Base-by-base conservation (phyloP, 768 basidiomycete genomes). In the Trametes cingulata region DNA sequence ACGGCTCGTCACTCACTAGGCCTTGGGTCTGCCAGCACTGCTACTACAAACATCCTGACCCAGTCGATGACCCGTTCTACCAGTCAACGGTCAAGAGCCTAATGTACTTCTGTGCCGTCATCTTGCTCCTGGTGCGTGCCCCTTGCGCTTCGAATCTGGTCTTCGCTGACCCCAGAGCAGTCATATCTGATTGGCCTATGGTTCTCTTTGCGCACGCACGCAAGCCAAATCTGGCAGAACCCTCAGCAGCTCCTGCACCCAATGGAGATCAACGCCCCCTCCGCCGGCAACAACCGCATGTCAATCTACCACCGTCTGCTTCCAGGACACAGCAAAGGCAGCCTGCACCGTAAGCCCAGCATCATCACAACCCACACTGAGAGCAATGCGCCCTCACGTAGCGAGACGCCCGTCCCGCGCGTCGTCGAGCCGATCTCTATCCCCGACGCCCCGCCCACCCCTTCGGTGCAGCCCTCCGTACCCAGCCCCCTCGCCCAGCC, bases 141-240 rank as follows among this genome's bases (percentile, higher is more conserved):
- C 50, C 14, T 42, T 36, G 8, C 45, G 52, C 61, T 50, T 49
- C 13, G 8, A 47, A 63, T 13, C 3, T 3, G 3, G 35, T 22
- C 25, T 52, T 41, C 24, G 19, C 19, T 10, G 52, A 29, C 36
- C 1, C 36, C 19, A 35, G 15, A 20, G 45, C 65, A 98, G 95
- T 98, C 97, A 1, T 99, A 99, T 73, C 83, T 98, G 46, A 85
- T 98, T 60, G 97, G 97, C 36, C 80, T 98, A 0, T 98, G 97
- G 97, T 99, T 99, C 78, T 98, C 97, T 39, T 85, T 99, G 17
- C 88, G 93, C 47, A 99, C 97, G 1, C 97, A 99, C 71, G 97
- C 97, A 7, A 87, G 90, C 14, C 97, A 98, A 71, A 99, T 99
- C 66, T 99, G 97, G 97, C 95, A 98, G 71, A 98, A 98, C 71